phyloP scores from a whole-genome alignment of 1,284 basidiomycete species.

The Golubevia pallescens region DNA sequence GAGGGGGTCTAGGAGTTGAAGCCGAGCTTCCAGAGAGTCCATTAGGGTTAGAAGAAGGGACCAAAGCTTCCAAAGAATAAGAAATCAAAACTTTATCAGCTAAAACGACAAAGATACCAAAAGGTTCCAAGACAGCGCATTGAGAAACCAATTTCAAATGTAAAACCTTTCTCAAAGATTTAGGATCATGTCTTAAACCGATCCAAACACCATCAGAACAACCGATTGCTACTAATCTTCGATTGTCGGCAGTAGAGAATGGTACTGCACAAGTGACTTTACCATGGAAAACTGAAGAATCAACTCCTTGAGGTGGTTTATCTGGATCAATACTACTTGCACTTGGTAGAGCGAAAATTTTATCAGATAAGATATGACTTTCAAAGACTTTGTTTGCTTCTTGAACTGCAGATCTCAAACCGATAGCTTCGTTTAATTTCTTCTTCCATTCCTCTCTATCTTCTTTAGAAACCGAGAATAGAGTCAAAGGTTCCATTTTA shows the following conservation, averaged over 20 bases:
- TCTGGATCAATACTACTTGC: slow-evolving; percentile 30
- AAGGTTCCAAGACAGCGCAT: slow-evolving; percentile 90
- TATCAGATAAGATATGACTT: slow-evolving; percentile 53
- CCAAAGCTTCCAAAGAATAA: slow-evolving; percentile 89
- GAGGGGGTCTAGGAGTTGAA: slow-evolving; percentile 68
- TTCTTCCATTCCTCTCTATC: slow-evolving; percentile 83
- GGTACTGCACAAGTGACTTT: slow-evolving; percentile 92
- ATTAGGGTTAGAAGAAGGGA: slow-evolving; percentile 79
- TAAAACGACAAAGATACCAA: slow-evolving; percentile 91
- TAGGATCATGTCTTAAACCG: slow-evolving; percentile 84
- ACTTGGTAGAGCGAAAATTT: slow-evolving; percentile 54
- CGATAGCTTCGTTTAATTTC: slow-evolving; percentile 85
- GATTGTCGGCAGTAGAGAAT: slow-evolving; percentile 81
- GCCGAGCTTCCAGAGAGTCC: slow-evolving; percentile 60
- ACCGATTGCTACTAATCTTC: slow-evolving; percentile 85
- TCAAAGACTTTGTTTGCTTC: slow-evolving; percentile 81
- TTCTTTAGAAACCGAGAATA: slow-evolving; percentile 82
- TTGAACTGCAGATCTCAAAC: slow-evolving; percentile 81
- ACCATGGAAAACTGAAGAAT: slow-evolving; percentile 70
- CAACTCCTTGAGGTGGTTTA: slow-evolving; percentile 18
- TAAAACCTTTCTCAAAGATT: slow-evolving; percentile 84
- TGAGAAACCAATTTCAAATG: slow-evolving; percentile 89
- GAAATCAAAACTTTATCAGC: slow-evolving; percentile 76
- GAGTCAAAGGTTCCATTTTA: slow-evolving; percentile 66
- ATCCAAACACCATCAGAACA: slow-evolving; percentile 97